Evolutionary conservation across 2,329 filamentous ascomycete genomes (phyloP).

Genomic region (Scleromitrula shiraiana): DNA sequence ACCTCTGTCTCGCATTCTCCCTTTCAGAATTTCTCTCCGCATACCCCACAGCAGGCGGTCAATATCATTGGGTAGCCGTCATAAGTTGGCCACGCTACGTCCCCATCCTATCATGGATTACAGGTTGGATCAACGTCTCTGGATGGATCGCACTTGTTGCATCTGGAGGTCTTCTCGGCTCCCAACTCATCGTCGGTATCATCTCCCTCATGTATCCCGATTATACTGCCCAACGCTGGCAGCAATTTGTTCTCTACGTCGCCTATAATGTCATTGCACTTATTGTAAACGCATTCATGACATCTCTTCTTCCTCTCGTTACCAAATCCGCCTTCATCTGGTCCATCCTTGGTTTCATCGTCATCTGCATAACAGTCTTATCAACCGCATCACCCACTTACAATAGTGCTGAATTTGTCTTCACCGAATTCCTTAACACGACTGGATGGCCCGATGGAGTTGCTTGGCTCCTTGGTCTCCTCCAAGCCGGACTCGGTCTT

Average conservation of each 20-base stretch:
- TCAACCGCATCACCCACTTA: conserved; percentile 44
- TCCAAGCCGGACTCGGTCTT: conserved; percentile 46
- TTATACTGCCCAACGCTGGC: conserved; percentile 39
- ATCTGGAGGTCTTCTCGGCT: conserved; percentile 43
- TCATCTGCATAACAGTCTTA: conserved; percentile 44
- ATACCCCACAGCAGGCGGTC: conserved; percentile 47
- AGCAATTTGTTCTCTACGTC: conserved; percentile 42
- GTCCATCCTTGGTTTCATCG: conserved; percentile 44
- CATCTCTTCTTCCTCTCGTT: conserved; percentile 41
- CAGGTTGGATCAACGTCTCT: conserved; percentile 40
- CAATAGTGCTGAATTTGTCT: conserved; percentile 44
- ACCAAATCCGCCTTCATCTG: conserved; percentile 42
- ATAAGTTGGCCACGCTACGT: conserved; percentile 40
- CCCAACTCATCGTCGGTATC: conserved; percentile 46
- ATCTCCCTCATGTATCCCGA: conserved; percentile 43
- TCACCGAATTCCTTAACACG: conserved; percentile 44
- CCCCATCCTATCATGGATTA: conserved; percentile 36
- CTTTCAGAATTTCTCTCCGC: conserved; percentile 51
- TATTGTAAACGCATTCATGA: conserved; percentile 40
- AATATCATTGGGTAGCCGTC: conserved; percentile 51
- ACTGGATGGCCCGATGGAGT: conserved; percentile 44
- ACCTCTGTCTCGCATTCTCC: conserved; percentile 46
- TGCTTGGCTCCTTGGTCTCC: conserved; percentile 42
- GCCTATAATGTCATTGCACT: conserved; percentile 39
- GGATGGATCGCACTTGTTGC: conserved; percentile 40